Conservation (phyloP, 805 yeast genomes). For the Komagataella phaffii region DNA sequence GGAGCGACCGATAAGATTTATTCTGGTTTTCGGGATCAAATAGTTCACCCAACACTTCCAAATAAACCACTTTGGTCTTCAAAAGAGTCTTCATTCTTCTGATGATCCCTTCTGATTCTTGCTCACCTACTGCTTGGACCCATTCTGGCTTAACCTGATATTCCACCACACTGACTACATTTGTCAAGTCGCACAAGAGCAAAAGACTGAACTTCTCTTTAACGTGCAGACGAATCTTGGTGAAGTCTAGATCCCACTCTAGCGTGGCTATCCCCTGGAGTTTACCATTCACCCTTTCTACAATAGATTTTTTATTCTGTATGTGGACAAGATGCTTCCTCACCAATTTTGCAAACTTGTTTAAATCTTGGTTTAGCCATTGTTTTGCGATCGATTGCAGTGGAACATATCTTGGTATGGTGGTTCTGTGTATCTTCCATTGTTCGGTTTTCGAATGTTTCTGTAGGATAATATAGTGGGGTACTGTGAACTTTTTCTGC, state of each 20-base stretch:
- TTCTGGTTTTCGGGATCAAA: background rate
- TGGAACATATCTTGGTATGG: constrained; percentile 19
- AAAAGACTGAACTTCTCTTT: constrained; percentile 9
- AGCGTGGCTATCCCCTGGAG: constrained; percentile 4
- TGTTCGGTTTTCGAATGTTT: constrained; percentile 11
- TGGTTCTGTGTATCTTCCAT: constrained; percentile 20
- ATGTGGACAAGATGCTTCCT: constrained; percentile 12
- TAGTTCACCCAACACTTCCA: background rate
- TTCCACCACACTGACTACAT: constrained; percentile 2
- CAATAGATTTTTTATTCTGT: constrained; percentile 9
- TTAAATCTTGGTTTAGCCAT: constrained; percentile 12
- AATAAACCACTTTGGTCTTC: background rate
- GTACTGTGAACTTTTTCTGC: constrained; percentile 17
- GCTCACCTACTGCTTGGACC: background rate
- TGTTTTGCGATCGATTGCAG: constrained; percentile 9
- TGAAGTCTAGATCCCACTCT: constrained; percentile 14
- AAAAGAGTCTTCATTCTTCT: background rate
- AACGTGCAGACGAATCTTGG: constrained; percentile 12
- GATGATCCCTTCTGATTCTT: background rate
- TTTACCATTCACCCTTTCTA: constrained; percentile 6
- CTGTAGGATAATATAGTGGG: constrained; percentile 35
- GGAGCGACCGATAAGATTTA: background rate
- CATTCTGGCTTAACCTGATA: background rate
- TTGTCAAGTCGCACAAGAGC: constrained; percentile 8
- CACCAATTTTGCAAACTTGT: constrained; percentile 12